Conservation (phyloP, 2,329 filamentous ascomycete species). For the Fusarium caatingaense region DNA sequence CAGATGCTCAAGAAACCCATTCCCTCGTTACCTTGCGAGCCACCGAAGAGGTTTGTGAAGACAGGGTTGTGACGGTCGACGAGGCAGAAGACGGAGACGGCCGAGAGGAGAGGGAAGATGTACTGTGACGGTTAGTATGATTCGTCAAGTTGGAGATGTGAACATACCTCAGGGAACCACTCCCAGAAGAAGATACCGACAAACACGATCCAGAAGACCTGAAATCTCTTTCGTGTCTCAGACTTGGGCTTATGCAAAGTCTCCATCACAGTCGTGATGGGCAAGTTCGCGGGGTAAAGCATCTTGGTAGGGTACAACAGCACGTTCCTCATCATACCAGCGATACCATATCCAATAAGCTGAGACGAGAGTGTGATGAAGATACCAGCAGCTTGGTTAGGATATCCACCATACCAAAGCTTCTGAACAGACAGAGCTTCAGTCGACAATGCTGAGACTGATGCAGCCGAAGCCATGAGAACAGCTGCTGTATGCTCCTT, state of each 20-base stretch:
- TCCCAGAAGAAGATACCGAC: conserved; percentile 59
- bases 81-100: conserved; percentile 25
- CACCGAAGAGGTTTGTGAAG: conserved; percentile 34
- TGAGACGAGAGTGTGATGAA: conserved; percentile 61
- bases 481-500: conserved; percentile 52
- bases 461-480: conserved; percentile 58
- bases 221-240: conserved; percentile 54
- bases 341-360: conserved; percentile 61
- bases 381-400: conserved; percentile 54
- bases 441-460: conserved; percentile 48
- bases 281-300: conserved; percentile 46
- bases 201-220: conserved; percentile 56
- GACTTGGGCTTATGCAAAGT: conserved; percentile 45
- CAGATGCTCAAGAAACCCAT: conserved; percentile 24
- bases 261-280: conserved; percentile 47
- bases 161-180: conserved; percentile 22
- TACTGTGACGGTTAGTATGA: conserved; percentile 8
- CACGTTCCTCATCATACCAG: conserved; percentile 58
- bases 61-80: conserved; percentile 18
- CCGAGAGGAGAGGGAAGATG: conserved; percentile 60
- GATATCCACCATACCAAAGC: conserved; percentile 58
- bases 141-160: rapidly evolving
- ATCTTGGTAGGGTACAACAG: conserved; percentile 62
- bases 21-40: conserved; percentile 34
- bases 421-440: conserved; percentile 59